Conservation (phyloP, 768 basidiomycete species). For the Tephrocybe rancida region DNA sequence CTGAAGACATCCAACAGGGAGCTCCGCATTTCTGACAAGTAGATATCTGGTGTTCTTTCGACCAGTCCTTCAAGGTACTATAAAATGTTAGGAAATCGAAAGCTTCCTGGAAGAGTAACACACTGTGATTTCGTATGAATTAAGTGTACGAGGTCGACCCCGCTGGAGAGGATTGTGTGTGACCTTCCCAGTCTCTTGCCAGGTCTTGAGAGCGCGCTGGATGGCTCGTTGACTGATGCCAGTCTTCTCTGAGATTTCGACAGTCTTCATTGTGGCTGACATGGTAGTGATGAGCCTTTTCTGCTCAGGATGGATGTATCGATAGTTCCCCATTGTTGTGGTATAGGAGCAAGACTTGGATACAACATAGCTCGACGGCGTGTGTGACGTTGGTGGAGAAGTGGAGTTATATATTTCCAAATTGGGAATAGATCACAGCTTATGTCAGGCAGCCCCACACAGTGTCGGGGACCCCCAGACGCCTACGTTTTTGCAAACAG, state of each 20-base stretch:
- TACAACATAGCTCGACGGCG: too few species aligned
- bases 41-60: slow-evolving; percentile 11
- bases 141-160: slow-evolving; percentile 7
- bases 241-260: neutral
- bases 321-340: slow-evolving; percentile 9
- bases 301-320: slow-evolving; percentile 12
- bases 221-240: neutral
- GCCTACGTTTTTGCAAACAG: too few species aligned
- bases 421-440: too few species aligned
- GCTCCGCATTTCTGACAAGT: slow-evolving; percentile 8
- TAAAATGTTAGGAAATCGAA: neutral
- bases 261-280: neutral
- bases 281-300: slow-evolving; percentile 13
- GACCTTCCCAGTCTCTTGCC: neutral
- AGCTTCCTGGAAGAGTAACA: neutral
- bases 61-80: slow-evolving; percentile 10
- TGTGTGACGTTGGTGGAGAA: too few species aligned
- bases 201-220: neutral
- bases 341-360: neutral
- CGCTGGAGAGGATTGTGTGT: neutral
- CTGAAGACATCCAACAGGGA: too few species aligned
- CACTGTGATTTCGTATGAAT: slow-evolving; percentile 3
- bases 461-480: too few species aligned
- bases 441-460: too few species aligned
- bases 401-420: too few species aligned